Evolutionary conservation across 805 yeast species (phyloP).

Genomic region (Pichia kluyveri): DNA sequence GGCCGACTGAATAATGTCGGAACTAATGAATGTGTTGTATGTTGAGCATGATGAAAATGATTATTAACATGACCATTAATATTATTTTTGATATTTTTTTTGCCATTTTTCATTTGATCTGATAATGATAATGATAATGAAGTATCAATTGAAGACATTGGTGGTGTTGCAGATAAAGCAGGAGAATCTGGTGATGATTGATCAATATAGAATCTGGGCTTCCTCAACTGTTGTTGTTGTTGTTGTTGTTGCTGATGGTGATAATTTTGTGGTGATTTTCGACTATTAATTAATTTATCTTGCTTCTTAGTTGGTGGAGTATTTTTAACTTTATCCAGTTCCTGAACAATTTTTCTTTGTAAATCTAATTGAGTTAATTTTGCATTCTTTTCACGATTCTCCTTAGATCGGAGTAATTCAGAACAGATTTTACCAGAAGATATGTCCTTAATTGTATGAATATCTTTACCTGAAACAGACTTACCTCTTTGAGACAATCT

Average conservation of each 20-base stretch:
- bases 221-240: not conserved
- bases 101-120: not conserved
- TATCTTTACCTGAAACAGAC: not conserved
- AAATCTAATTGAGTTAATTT: too few species aligned
- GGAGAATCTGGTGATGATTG: slow-evolving; percentile 7
- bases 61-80: not conserved
- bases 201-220: slow-evolving; percentile 4
- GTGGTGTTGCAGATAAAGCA: not conserved
- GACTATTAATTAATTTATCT: not conserved
- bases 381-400: not conserved
- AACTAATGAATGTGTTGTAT: not conserved
- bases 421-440: not conserved
- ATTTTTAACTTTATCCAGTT: not conserved
- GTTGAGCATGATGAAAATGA: not conserved
- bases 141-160: not conserved
- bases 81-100: not conserved
- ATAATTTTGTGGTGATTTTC: too few species aligned
- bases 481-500: not conserved
- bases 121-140: not conserved
- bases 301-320: not conserved
- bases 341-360: too few species aligned
- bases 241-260: too few species aligned
- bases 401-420: not conserved
- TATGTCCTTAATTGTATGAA: not conserved
- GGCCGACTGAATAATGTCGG: not conserved